These are phyloP conservation scores for Aspergillus bertholletiae DNA, from an alignment of 495 filamentous ascomycete genomes.

Conservation along the genomic window DNA sequence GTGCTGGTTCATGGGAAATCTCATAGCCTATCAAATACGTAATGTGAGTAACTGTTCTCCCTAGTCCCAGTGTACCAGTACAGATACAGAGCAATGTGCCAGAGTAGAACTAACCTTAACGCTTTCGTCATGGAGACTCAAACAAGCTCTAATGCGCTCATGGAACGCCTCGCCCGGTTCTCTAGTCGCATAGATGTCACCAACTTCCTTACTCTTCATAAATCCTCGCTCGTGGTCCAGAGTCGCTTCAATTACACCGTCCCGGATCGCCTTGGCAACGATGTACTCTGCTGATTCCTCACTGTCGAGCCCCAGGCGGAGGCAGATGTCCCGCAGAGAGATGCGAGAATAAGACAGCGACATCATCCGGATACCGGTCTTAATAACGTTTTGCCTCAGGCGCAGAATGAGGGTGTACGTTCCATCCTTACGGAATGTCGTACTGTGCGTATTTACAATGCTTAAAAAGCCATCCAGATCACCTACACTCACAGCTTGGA, in stretches of 20 bases:
- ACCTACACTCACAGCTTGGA: conserved; percentile 91
- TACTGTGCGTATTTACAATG: conserved; percentile 72
- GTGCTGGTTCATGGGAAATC: conserved; percentile 99
- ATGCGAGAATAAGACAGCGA: conserved; percentile 96
- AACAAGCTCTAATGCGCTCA: conserved; percentile 86
- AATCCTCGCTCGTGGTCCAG: conserved; percentile 91
- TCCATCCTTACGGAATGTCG: conserved; percentile 85
- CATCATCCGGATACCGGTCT: conserved; percentile 98
- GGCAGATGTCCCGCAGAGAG: conserved; percentile 95
- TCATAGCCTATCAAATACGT: conserved; percentile 68
- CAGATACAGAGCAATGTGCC: neutral
- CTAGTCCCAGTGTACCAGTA: neutral
- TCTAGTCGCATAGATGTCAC: conserved; percentile 91
- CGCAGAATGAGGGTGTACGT: conserved; percentile 95
- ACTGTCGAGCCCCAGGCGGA: conserved; percentile 83
- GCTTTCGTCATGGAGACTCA: conserved; percentile 92
- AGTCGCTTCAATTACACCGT: conserved; percentile 95
- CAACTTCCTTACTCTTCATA: conserved; percentile 97
- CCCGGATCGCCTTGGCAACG: conserved; percentile 95
- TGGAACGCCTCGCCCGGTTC: conserved; percentile 97
- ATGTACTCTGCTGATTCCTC: conserved; percentile 99
- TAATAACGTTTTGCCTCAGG: conserved; percentile 96
- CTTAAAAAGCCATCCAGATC: conserved; percentile 89
- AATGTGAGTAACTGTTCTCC: conserved; percentile 13
- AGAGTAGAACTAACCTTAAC: conserved; percentile 70